Conservation (phyloP, 306 rosid species). For the Lathyrus oleraceus region DNA sequence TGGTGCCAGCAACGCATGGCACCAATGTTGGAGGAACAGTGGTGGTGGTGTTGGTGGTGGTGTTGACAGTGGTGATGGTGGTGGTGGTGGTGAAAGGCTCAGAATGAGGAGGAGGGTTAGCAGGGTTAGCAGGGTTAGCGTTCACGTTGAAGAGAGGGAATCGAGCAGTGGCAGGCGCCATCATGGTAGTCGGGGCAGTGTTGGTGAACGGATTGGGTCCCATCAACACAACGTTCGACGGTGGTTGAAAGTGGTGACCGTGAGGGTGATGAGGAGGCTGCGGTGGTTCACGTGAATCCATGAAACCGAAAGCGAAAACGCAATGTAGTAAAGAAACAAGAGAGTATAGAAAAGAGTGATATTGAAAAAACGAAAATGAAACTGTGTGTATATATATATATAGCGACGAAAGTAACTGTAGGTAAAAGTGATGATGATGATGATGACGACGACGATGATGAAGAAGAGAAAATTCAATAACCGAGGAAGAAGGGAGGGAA, state of each 20-base stretch:
- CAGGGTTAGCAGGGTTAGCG: too few species aligned
- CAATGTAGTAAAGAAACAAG: background rate
- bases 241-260: background rate
- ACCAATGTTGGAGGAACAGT: background rate
- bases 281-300: slow-evolving; percentile 1
- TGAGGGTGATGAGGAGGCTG: background rate
- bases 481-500: background rate
- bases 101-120: background rate
- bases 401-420: background rate
- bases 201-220: background rate
- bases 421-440: too few species aligned
- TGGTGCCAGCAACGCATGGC: background rate
- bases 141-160: background rate
- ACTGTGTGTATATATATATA: background rate
- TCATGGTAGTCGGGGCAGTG: background rate
- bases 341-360: background rate
- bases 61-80: too few species aligned
- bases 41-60: too few species aligned
- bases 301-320: background rate
- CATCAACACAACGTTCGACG: background rate
- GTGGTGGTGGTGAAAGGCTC: background rate
- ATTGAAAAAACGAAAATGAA: background rate
- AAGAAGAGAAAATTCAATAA: background rate
- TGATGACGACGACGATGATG: too few species aligned
- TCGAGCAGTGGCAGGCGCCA: background rate